A percentile compares a stretch with the other conserved stretches of the same genome.
Evolutionary conservation across 192 early-diverging fungal genomes (phyloP).

Genomic region (Entomortierella parvispora): DNA sequence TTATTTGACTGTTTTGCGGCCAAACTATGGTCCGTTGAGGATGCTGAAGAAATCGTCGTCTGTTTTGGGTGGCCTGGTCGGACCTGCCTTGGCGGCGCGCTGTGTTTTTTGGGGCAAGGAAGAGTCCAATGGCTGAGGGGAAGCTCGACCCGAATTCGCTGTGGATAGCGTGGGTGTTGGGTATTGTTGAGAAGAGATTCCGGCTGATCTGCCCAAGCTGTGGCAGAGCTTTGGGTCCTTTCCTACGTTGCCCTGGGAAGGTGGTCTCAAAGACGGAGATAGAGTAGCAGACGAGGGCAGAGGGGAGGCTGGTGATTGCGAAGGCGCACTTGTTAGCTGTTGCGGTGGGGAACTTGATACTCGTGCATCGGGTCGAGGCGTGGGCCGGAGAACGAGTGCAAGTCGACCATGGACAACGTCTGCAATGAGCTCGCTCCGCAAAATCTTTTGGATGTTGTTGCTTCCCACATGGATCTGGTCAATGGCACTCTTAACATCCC

Average conservation of each 20-base stretch:
- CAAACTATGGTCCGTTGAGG: conserved; percentile 18
- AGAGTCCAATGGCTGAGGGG: too few species aligned
- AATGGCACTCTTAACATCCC: conserved; percentile 11
- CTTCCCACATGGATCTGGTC: conserved; percentile 10
- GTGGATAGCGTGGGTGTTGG: too few species aligned
- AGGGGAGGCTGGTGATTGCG: background rate
- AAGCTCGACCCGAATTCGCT: too few species aligned
- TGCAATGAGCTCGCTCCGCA: conserved; percentile 24
- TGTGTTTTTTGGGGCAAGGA: too few species aligned
- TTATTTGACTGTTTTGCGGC: too few species aligned
- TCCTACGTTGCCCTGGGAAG: background rate
- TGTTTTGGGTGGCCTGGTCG: conserved; percentile 1
- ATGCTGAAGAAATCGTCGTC: conserved; percentile 52
- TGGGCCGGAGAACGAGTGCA: background rate
- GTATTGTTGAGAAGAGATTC: too few species aligned
- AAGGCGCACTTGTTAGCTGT: background rate
- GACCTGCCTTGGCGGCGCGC: too few species aligned
- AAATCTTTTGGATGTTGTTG: conserved; percentile 1
- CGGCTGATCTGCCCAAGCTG: background rate
- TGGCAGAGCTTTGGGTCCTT: background rate
- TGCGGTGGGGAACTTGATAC: background rate
- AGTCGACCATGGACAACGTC: conserved; percentile 26
- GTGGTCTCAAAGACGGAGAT: conserved; percentile 3
- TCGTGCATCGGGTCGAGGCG: background rate
- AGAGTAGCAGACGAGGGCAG: background rate